Percentiles rank a stretch among this genome's conserved stretches.
These are phyloP conservation scores for Phialocephala sp. DNA, from an alignment of 2,329 filamentous ascomycete genomes.

Conservation along the genomic window DNA sequence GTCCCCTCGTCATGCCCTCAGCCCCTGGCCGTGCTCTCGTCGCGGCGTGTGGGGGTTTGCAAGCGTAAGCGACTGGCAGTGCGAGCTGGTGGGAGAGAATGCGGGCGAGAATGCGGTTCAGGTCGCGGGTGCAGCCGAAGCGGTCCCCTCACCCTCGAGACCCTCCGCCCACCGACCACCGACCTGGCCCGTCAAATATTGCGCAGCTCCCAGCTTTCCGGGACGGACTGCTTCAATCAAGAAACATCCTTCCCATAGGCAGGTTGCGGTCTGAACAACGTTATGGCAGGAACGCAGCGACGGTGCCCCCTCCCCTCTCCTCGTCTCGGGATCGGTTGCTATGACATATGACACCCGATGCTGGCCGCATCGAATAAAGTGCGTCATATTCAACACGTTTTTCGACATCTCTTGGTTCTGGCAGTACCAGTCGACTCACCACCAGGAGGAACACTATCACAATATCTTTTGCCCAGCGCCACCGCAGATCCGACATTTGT, in stretches of 20 bases:
- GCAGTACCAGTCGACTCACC: neutral
- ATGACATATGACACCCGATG: neutral
- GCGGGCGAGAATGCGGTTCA: too few species aligned
- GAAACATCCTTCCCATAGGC: neutral
- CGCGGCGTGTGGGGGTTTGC: neutral
- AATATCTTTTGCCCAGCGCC: neutral
- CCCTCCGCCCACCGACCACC: too few species aligned
- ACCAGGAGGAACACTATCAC: neutral
- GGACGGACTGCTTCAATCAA: neutral
- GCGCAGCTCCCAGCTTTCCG: neutral
- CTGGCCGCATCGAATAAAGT: neutral
- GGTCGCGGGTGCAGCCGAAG: too few species aligned
- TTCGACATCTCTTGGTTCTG: neutral
- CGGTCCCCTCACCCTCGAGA: too few species aligned
- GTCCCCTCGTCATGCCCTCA: neutral
- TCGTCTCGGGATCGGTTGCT: neutral
- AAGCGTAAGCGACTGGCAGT: neutral
- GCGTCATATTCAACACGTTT: neutral
- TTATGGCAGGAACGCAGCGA: neutral
- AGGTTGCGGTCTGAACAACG: neutral
- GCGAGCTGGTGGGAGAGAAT: too few species aligned
- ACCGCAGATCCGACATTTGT: slow-evolving; percentile 10
- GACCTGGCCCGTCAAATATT: neutral
- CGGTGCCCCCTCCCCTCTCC: neutral
- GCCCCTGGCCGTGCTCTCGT: neutral